phyloP scores from a whole-genome alignment of 768 basidiomycete genomes.

The Amanita pseudoporphyria region DNA sequence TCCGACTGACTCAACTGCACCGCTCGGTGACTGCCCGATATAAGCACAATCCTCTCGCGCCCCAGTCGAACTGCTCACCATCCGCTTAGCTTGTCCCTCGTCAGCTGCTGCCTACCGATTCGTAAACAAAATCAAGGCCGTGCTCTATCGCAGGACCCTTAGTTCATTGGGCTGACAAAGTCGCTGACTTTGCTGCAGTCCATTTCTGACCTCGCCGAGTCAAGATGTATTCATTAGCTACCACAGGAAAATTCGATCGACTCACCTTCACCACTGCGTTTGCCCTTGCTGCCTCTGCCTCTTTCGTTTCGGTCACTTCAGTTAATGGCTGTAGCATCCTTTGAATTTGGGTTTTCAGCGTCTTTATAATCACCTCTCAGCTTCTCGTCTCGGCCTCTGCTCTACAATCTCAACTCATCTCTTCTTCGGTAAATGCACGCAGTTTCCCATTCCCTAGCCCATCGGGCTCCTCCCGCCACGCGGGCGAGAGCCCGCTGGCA shows the following conservation, averaged over 20 bases:
- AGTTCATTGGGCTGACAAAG: conserved; percentile 22
- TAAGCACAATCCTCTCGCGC: background rate
- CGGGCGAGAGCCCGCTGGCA: conserved; percentile 73
- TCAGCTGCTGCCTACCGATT: background rate
- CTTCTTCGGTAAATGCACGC: conserved; percentile 28
- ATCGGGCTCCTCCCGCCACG: conserved; percentile 59
- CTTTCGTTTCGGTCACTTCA: background rate
- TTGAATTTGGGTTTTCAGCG: conserved; percentile 14
- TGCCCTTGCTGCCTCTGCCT: background rate
- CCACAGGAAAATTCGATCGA: conserved; percentile 15
- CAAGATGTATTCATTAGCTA: conserved; percentile 29
- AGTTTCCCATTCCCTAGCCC: conserved; percentile 45
- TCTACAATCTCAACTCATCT: conserved; percentile 21
- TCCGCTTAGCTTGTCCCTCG: background rate
- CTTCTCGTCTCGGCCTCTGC: conserved; percentile 11
- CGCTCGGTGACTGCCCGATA: background rate
- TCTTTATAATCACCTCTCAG: conserved; percentile 12
- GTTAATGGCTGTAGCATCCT: background rate
- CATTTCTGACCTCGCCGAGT: conserved; percentile 18
- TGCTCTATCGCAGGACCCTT: background rate
- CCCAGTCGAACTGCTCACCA: background rate
- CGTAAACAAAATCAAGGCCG: background rate
- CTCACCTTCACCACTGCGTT: conserved; percentile 9
- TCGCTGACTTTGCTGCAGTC: conserved; percentile 29
- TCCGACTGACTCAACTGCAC: background rate